Conservation (phyloP, 1,284 basidiomycete genomes). For the Ceratobasidium sp. region DNA sequence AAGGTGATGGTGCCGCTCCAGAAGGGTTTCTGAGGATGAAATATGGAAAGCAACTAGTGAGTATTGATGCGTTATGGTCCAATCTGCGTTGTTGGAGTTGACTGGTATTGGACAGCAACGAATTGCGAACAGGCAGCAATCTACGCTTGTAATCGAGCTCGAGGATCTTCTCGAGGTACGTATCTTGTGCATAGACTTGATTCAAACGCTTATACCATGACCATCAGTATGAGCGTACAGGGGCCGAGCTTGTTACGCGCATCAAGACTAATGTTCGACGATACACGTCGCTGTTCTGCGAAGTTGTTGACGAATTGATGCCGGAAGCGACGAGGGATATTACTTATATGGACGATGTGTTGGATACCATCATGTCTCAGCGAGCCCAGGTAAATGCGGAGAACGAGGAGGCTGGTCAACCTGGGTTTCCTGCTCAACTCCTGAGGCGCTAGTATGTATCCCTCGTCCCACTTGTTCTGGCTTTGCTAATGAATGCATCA, state of each 20-base stretch:
- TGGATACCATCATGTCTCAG: slow-evolving; percentile 96
- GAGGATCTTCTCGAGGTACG: slow-evolving; percentile 82
- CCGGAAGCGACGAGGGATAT: slow-evolving; percentile 91
- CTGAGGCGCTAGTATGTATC: slow-evolving; percentile 91
- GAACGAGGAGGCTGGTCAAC: slow-evolving; percentile 63
- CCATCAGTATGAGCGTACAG: slow-evolving; percentile 73
- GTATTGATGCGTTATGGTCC: slow-evolving; percentile 54
- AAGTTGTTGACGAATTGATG: slow-evolving; percentile 91
- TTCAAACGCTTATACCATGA: slow-evolving; percentile 33
- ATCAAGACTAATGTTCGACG: slow-evolving; percentile 90
- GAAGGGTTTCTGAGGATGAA: slow-evolving; percentile 70
- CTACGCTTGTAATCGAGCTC: slow-evolving; percentile 84
- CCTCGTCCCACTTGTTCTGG: slow-evolving; percentile 34
- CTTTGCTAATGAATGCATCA: background rate
- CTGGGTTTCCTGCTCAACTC: slow-evolving; percentile 89
- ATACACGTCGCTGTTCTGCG: slow-evolving; percentile 91
- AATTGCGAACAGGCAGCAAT: slow-evolving; percentile 93
- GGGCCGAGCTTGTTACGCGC: slow-evolving; percentile 76
- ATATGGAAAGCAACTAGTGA: slow-evolving; percentile 91
- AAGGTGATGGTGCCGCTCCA: slow-evolving; percentile 63
- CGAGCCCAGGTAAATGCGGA: slow-evolving; percentile 86
- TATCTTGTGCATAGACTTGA: slow-evolving; percentile 47
- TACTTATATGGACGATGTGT: slow-evolving; percentile 89
- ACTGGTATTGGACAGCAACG: slow-evolving; percentile 72
- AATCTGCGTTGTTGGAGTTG: slow-evolving; percentile 46